phyloP scores from a whole-genome alignment of 148 eudicot genomes.

The Salicornia ramosissima region DNA sequence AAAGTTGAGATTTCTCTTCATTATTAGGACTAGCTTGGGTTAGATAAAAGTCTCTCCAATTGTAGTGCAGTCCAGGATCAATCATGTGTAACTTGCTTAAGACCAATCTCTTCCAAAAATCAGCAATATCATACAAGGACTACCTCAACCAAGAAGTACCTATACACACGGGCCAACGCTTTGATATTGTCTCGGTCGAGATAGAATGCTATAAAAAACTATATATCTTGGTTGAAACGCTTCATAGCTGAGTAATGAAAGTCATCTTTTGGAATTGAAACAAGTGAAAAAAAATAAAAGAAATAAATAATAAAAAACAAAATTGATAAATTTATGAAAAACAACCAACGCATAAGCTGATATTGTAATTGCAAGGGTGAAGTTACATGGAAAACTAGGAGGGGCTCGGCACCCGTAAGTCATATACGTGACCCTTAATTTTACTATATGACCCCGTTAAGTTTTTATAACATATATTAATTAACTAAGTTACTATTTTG shows the following conservation, averaged over 20 bases:
- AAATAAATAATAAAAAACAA: neutral
- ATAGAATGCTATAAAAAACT: neutral
- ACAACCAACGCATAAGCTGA: neutral
- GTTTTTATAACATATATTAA: no score
- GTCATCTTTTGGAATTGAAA: neutral
- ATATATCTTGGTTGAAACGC: neutral
- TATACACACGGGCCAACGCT: neutral
- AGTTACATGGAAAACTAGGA: no score
- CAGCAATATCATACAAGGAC: neutral
- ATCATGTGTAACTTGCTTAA: neutral
- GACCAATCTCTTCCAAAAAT: neutral
- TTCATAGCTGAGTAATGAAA: neutral
- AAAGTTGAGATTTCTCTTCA: neutral
- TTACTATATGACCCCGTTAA: no score
- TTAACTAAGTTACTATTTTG: no score
- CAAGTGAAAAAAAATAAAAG: no score
- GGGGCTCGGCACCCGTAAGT: no score
- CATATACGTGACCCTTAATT: no score
- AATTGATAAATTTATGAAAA: neutral
- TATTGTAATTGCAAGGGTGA: no score
- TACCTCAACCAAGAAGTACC: neutral
- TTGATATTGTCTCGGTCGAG: neutral
- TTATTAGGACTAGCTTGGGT: neutral
- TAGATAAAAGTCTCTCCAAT: neutral
- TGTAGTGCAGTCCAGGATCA: neutral